phyloP scores from a whole-genome alignment of 2,329 filamentous ascomycete genomes.

The Ceratocystis diversiconidia region DNA sequence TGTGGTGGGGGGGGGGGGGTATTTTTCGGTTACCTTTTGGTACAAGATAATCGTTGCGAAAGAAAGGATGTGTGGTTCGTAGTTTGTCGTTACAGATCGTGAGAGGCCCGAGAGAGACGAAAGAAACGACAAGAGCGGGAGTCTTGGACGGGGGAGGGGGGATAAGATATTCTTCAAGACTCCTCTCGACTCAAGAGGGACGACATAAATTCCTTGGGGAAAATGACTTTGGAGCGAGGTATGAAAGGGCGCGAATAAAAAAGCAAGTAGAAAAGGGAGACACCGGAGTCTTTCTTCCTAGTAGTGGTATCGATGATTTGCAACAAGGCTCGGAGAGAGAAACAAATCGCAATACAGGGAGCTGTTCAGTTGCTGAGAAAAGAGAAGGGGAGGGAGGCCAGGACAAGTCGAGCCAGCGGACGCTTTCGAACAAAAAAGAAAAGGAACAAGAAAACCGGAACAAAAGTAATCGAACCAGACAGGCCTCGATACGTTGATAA shows the following conservation, averaged over 20 bases:
- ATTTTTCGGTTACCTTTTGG: neutral
- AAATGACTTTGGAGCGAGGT: neutral
- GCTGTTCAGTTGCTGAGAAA: neutral
- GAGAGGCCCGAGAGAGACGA: neutral
- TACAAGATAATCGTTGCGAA: neutral
- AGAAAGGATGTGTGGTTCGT: neutral
- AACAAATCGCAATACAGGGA: constrained; percentile 8
- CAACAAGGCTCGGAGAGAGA: constrained; percentile 1
- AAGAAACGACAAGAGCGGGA: neutral
- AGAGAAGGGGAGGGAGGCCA: neutral
- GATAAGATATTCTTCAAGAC: constrained; percentile 9
- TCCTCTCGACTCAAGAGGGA: neutral
- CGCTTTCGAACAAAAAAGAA: neutral
- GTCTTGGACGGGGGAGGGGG: neutral
- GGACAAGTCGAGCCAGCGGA: neutral
- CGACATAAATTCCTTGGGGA: neutral
- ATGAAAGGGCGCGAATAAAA: neutral
- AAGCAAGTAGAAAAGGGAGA: neutral
- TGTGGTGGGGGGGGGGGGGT: too few relatives aligned
- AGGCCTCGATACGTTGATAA: constrained; percentile 1
- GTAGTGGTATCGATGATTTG: neutral
- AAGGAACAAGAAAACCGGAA: neutral
- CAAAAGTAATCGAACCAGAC: neutral
- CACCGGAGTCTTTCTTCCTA: neutral
- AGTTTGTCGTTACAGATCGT: constrained; percentile 6